Evolutionary conservation across 495 filamentous ascomycete species (phyloP).

Genomic region (Aspergillus cavernicola): DNA sequence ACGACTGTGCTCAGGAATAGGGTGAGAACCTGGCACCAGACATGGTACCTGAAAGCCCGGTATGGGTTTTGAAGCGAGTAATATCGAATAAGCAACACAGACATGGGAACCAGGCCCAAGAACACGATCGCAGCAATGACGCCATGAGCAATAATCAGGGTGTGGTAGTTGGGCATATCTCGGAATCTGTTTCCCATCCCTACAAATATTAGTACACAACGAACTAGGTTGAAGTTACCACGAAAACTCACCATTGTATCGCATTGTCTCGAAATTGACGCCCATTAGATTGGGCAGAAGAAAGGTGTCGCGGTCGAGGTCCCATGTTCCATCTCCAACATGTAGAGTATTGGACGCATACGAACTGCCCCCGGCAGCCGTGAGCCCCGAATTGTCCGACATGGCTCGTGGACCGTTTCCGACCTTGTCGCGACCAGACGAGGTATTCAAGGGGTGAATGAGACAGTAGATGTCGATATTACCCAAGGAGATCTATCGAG

Average conservation of each 20-base stretch:
- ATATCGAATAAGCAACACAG: slow-evolving; percentile 77
- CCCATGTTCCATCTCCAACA: slow-evolving; percentile 93
- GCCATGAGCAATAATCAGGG: slow-evolving; percentile 76
- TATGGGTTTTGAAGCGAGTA: slow-evolving; percentile 57
- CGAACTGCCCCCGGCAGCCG: slow-evolving; percentile 74
- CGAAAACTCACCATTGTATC: slow-evolving; percentile 76
- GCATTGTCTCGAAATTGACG: slow-evolving; percentile 89
- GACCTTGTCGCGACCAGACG: not conserved
- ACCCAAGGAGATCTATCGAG: slow-evolving; percentile 46
- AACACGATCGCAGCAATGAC: slow-evolving; percentile 86
- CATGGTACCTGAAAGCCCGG: slow-evolving; percentile 71
- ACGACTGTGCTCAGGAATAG: slow-evolving; percentile 66
- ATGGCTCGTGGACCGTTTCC: slow-evolving; percentile 26
- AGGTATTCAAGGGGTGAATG: slow-evolving; percentile 13
- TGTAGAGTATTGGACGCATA: slow-evolving; percentile 79
- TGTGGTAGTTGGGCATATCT: slow-evolving; percentile 69
- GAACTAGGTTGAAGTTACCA: not conserved
- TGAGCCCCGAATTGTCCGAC: slow-evolving; percentile 50
- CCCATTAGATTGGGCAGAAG: slow-evolving; percentile 82
- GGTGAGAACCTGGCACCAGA: slow-evolving; percentile 82
- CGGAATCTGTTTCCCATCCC: slow-evolving; percentile 91
- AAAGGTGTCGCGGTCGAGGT: slow-evolving; percentile 77
- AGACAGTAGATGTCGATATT: slow-evolving; percentile 31
- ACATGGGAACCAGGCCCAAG: slow-evolving; percentile 73
- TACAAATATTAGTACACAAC: slow-evolving; percentile 27